phyloP scores from a whole-genome alignment of 345 rosid genomes.

The Rhizophora apiculata region DNA sequence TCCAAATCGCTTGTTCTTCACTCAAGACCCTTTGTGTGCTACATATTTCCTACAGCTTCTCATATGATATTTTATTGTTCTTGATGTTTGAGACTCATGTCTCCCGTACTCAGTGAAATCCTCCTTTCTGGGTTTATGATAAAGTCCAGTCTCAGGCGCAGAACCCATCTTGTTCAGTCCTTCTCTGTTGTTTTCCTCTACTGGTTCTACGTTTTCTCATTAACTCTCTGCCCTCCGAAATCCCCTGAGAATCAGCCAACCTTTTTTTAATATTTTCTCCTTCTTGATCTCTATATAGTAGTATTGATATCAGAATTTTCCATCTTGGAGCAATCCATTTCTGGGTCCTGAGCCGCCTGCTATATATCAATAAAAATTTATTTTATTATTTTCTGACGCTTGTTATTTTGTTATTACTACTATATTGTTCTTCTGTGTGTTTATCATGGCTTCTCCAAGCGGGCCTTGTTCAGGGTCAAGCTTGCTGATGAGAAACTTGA shows the following conservation, averaged over 20 bases:
- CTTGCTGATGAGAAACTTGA: constrained; percentile 9
- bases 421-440: background rate
- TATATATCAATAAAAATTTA: too few species aligned
- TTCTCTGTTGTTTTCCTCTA: constrained; percentile 29
- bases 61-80: background rate
- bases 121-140: constrained; percentile 25
- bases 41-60: background rate
- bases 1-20: too few species aligned
- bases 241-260: background rate
- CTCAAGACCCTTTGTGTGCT: too few species aligned
- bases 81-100: constrained; percentile 24
- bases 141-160: constrained; percentile 26
- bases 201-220: constrained; percentile 29
- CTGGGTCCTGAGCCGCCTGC: constrained; percentile 7
- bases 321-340: background rate
- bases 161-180: constrained; percentile 31
- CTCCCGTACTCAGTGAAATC: constrained; percentile 26
- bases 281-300: too few species aligned
- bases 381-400: too few species aligned
- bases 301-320: background rate
- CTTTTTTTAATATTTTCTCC: background rate
- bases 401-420: background rate
- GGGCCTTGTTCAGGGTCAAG: constrained; percentile 15
- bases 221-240: background rate
- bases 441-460: constrained; percentile 15